These are phyloP conservation scores for Arabidopsis hybrid DNA, from an alignment of 441 rosid species.

Conservation along the genomic window DNA sequence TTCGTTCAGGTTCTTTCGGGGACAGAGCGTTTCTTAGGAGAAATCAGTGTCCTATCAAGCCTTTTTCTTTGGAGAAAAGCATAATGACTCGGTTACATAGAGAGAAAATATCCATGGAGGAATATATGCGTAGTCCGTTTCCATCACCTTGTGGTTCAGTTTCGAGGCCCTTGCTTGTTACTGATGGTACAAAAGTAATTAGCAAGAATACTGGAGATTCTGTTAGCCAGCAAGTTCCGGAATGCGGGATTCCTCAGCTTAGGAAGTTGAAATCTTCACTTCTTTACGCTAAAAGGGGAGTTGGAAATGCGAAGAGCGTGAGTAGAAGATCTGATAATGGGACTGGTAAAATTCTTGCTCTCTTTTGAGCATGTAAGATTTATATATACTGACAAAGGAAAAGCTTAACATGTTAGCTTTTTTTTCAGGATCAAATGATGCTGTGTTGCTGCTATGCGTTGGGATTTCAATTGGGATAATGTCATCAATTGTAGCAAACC, in stretches of 20 bases:
- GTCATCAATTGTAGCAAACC: conserved; percentile 59
- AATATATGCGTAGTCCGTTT: conserved; percentile 52
- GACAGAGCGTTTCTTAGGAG: conserved; percentile 53
- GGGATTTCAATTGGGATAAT: conserved; percentile 76
- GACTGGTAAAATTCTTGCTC: conserved; percentile 17
- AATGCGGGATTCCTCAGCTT: conserved; percentile 55
- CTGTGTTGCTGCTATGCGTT: conserved; percentile 57
- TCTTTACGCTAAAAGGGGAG: conserved; percentile 48
- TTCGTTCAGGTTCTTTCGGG: conserved; percentile 29
- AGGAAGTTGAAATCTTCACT: conserved; percentile 49
- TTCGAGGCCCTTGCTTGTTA: conserved; percentile 62
- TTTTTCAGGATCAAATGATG: conserved; percentile 57
- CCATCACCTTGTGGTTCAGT: conserved; percentile 50
- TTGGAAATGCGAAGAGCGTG: conserved; percentile 10
- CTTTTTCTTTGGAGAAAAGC: conserved; percentile 61
- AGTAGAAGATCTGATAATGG: conserved; percentile 22
- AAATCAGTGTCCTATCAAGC: conserved; percentile 50
- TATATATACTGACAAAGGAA: background rate
- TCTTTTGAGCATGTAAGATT: background rate
- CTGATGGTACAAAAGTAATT: conserved; percentile 64
- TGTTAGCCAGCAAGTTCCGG: conserved; percentile 27
- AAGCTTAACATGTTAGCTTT: conserved; percentile 10
- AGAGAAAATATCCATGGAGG: conserved; percentile 53
- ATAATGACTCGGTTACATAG: conserved; percentile 58
- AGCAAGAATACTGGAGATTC: conserved; percentile 50